A percentile compares a stretch with the other conserved stretches of the same genome.
Evolutionary conservation across 148 eudicot genomes (phyloP).

Genomic region (Euryodendron excelsum): DNA sequence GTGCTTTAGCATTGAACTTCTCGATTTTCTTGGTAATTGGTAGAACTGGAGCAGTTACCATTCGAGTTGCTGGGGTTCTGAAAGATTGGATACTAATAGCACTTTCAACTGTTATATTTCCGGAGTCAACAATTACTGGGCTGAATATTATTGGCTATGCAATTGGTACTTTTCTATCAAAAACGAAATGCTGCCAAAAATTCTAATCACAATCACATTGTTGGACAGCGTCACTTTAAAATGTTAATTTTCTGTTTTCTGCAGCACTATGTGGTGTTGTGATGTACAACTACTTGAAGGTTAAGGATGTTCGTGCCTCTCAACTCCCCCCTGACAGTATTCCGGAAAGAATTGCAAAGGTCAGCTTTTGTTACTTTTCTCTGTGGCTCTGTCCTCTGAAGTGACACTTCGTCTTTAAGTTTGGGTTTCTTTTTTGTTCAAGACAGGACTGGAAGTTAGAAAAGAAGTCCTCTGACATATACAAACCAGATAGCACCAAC

Average conservation of each 20-base stretch:
- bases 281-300: conserved; percentile 47
- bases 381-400: background rate
- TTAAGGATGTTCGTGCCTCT: conserved; percentile 44
- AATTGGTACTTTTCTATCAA: conserved; percentile 49
- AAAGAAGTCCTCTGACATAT: conserved; percentile 39
- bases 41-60: conserved; percentile 89
- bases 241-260: background rate
- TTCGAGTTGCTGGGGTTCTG: conserved; percentile 89
- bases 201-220: background rate
- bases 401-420: background rate
- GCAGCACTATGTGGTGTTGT: conserved; percentile 51
- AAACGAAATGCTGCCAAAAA: background rate
- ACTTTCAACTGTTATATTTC: conserved; percentile 85
- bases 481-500: conserved; percentile 26
- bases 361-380: conserved; percentile 10
- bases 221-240: background rate
- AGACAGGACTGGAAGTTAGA: conserved; percentile 42
- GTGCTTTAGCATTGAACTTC: conserved; percentile 89
- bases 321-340: conserved; percentile 30
- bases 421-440: background rate
- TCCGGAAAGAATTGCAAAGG: conserved; percentile 40
- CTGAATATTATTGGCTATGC: conserved; percentile 89
- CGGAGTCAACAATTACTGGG: conserved; percentile 75
- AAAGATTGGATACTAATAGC: conserved; percentile 96
- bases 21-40: conserved; percentile 89